Percentiles rank a stretch among this genome's conserved stretches.
phyloP scores from a whole-genome alignment of 2,329 filamentous ascomycete species.

The Talaromyces sp. region DNA sequence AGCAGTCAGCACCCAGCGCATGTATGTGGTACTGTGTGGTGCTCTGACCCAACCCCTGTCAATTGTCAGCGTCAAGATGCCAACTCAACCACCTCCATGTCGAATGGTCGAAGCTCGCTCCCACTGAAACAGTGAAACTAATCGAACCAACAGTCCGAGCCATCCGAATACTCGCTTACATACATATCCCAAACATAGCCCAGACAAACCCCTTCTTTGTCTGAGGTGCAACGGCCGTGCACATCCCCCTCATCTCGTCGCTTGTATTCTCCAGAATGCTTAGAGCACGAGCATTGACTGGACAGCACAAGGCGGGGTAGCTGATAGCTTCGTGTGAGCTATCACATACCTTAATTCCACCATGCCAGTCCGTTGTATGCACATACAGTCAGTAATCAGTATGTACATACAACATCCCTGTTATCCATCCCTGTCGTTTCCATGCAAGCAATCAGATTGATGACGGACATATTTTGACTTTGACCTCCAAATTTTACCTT shows the following conservation, averaged over 20 bases:
- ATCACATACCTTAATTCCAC: slow-evolving; percentile 12
- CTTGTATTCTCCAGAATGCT: neutral
- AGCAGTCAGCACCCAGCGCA: neutral
- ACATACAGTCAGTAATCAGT: neutral
- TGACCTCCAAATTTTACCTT: neutral
- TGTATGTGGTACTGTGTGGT: neutral
- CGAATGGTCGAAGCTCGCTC: slow-evolving; percentile 1
- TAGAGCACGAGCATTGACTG: neutral
- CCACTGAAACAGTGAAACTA: neutral
- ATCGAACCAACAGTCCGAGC: neutral
- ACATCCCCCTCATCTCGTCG: neutral
- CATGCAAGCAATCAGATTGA: neutral
- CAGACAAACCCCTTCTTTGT: neutral
- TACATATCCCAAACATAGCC: neutral
- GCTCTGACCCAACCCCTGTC: neutral
- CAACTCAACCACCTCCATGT: slow-evolving; percentile 6
- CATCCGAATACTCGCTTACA: neutral
- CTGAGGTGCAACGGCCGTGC: neutral
- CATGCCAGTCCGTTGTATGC: slow-evolving; percentile 6
- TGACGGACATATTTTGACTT: neutral
- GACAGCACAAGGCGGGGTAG: neutral
- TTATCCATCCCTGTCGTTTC: neutral
- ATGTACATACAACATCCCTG: neutral
- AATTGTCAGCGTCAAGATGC: neutral
- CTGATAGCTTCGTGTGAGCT: slow-evolving; percentile 6